A percentile compares a stretch with the other conserved stretches of the same genome.
These are phyloP conservation scores for Trichosporon sp. DNA, from an alignment of 1,284 basidiomycete genomes.

Conservation along the genomic window DNA sequence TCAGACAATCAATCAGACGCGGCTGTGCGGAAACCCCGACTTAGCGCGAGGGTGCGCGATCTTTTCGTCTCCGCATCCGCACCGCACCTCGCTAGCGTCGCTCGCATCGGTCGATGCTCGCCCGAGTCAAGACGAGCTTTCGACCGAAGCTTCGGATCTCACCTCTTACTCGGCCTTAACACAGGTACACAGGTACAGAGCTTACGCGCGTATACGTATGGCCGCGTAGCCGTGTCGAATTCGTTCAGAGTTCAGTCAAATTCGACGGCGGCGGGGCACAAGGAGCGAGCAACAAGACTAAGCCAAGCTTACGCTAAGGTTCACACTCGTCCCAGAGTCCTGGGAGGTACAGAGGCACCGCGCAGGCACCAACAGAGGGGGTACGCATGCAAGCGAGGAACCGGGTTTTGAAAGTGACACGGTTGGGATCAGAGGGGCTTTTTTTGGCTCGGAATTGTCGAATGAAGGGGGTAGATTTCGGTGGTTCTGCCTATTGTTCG, in stretches of 20 bases:
- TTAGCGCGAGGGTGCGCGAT: too few species aligned
- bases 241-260: background rate
- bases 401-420: background rate
- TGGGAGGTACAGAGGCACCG: background rate
- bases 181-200: background rate
- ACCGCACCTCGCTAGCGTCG: background rate
- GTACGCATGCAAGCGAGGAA: background rate
- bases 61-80: too few species aligned
- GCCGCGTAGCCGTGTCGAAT: background rate
- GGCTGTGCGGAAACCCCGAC: too few species aligned
- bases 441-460: background rate
- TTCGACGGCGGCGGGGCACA: background rate
- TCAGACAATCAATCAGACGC: too few species aligned
- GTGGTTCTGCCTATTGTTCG: background rate
- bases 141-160: background rate
- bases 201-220: background rate
- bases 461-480: background rate
- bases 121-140: background rate
- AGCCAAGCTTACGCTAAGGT: background rate
- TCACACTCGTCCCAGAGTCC: background rate
- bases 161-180: background rate
- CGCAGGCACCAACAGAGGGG: background rate
- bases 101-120: background rate
- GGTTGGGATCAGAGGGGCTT: background rate
- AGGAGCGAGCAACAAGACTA: background rate